Percentiles rank a stretch among this genome's conserved stretches.
Evolutionary conservation across 2,329 filamentous ascomycete species (phyloP).

Genomic region (Camptophora hylomeconis): DNA sequence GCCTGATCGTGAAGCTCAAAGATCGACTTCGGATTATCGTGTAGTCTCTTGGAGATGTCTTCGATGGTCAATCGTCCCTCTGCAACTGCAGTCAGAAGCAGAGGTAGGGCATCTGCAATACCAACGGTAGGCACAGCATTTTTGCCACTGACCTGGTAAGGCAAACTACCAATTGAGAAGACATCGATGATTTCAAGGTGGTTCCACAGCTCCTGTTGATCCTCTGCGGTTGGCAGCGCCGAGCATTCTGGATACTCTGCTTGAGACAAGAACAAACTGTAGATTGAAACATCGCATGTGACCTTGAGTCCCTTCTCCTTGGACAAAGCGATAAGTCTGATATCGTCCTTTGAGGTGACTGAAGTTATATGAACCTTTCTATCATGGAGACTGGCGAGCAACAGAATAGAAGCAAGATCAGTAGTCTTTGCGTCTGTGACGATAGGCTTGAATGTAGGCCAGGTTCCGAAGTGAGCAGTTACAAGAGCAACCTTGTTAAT

Average conservation of each 20-base stretch:
- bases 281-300: slow-evolving; percentile 72
- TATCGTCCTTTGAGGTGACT: slow-evolving; percentile 70
- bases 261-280: slow-evolving; percentile 61
- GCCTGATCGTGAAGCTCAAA: slow-evolving; percentile 71
- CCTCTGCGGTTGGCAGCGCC: slow-evolving; percentile 51
- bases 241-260: slow-evolving; percentile 55
- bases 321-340: slow-evolving; percentile 60
- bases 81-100: slow-evolving; percentile 62
- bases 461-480: slow-evolving; percentile 64
- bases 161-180: slow-evolving; percentile 66
- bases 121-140: slow-evolving; percentile 49
- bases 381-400: slow-evolving; percentile 65
- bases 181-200: slow-evolving; percentile 61
- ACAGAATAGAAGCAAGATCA: slow-evolving; percentile 65
- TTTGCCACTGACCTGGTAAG: slow-evolving; percentile 56
- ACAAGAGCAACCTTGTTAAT: slow-evolving; percentile 74
- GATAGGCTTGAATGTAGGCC: slow-evolving; percentile 67
- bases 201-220: slow-evolving; percentile 64
- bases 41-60: slow-evolving; percentile 56
- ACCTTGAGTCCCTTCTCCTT: slow-evolving; percentile 73
- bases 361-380: slow-evolving; percentile 69
- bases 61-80: slow-evolving; percentile 62
- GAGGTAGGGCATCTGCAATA: slow-evolving; percentile 59
- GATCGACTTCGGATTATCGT: slow-evolving; percentile 68
- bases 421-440: slow-evolving; percentile 70